A percentile compares a stretch with the other conserved stretches of the same genome.
phyloP scores from a whole-genome alignment of 345 rosid species.

The Carallia brachiata region DNA sequence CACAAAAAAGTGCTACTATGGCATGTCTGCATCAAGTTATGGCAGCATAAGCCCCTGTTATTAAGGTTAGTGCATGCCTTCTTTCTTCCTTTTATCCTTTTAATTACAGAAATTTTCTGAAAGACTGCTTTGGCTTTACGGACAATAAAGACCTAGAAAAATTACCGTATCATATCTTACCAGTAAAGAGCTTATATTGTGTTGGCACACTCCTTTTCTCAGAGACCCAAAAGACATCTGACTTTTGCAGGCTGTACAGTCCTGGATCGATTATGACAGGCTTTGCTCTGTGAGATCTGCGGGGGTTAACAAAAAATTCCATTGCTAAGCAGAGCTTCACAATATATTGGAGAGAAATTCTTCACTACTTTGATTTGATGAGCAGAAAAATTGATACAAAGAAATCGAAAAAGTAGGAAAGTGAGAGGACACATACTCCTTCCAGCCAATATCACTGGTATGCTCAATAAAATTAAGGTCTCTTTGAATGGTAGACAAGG shows the following conservation, averaged over 20 bases:
- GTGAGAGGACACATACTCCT: constrained; percentile 50
- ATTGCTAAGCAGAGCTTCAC: constrained; percentile 9
- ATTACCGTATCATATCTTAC: constrained; percentile 23
- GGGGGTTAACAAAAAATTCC: constrained; percentile 10
- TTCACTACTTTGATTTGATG: background rate
- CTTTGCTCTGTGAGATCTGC: constrained; percentile 64
- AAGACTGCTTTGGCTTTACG: background rate
- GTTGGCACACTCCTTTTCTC: constrained; percentile 54
- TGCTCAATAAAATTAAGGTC: constrained; percentile 75
- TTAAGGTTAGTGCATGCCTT: no score
- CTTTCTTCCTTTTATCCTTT: no score
- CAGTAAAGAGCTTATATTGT: constrained; percentile 64
- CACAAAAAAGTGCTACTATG: no score
- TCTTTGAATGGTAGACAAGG: constrained; percentile 59
- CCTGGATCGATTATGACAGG: constrained; percentile 73
- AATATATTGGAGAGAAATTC: background rate
- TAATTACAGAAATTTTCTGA: no score
- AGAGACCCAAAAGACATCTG: constrained; percentile 61
- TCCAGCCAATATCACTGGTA: constrained; percentile 88
- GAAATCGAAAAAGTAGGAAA: background rate
- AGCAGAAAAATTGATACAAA: background rate
- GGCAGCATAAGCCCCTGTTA: no score
- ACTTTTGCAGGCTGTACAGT: constrained; percentile 49
- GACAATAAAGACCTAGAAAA: background rate
- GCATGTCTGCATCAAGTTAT: no score